Evolutionary conservation across 768 basidiomycete genomes (phyloP), one percentile per base, ranked within the genome.

Genomic region (Russula vinacea): DNA sequence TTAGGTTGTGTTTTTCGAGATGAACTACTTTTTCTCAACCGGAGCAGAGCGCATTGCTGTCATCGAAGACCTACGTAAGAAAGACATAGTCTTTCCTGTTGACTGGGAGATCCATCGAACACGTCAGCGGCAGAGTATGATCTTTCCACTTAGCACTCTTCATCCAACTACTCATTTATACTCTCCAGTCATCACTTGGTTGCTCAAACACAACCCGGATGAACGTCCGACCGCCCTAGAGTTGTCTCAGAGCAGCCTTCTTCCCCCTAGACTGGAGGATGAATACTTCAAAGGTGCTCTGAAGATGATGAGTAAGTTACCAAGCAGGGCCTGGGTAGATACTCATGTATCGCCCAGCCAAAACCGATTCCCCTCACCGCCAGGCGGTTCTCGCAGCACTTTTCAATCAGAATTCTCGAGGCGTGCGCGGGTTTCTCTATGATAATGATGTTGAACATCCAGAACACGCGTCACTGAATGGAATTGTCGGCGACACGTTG

Each of bases 1-100:
- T 24, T 66, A 94, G 92, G 87, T 98, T 68, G 94, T 97, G 16
- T 97, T 97, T 75, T 97, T 98, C 71, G 95, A 98, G 77, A 96
- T 97, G 94, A 94, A 92, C 73, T 92, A 88, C 74, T 70, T 78
- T 19, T 93, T 97, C 75, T 77, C 83, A 13, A 97, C 94, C 0
- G 86, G 84, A 1, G 81, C 90, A 22, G 94, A 98, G 71, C 85
- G 94, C 24, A 89, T 90, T 44, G 85, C 82, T 1, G 92, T 94
- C 24, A 80, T 98, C 0, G 89, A 90, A 68, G 84, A 87, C 56
- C 72, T 97, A 33, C 78, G 95, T 29, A 87, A 84, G 69, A 86
- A 87, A 0, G 76, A 80, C 17, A 84, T 95, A 29, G 79, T 82
- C 57, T 94, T 97, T 70, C 94, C 94, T n/a, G 62, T 74, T 2